These are phyloP conservation scores for Pichia sp. DNA, from an alignment of 1,139 yeast genomes.

Conservation along the genomic window DNA sequence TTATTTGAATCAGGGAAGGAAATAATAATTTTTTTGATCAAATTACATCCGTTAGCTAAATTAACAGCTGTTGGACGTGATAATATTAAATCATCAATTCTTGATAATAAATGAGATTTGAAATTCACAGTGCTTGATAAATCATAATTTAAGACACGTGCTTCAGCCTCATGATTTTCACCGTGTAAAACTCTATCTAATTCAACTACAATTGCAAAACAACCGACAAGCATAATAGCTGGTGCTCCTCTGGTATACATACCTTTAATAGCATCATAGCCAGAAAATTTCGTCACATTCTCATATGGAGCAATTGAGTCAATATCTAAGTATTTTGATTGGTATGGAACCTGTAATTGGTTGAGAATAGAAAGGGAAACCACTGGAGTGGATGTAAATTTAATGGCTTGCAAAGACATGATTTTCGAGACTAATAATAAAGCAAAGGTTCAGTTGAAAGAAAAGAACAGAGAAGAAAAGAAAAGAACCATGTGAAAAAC, in stretches of 20 bases:
- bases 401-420: constrained; percentile 58
- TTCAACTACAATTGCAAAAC: constrained; percentile 77
- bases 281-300: constrained; percentile 38
- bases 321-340: constrained; percentile 61
- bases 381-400: constrained; percentile 42
- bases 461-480: too few species aligned
- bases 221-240: constrained; percentile 94
- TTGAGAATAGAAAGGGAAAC: constrained; percentile 60
- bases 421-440: too few species aligned
- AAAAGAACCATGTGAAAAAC: neutral
- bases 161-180: neutral
- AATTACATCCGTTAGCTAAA: constrained; percentile 68
- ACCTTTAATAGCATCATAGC: constrained; percentile 69
- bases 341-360: constrained; percentile 77
- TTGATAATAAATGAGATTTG: constrained; percentile 33
- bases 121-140: constrained; percentile 26
- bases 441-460: too few species aligned
- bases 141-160: constrained; percentile 29
- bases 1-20: constrained; percentile 1
- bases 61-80: constrained; percentile 97
- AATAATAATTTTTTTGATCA: constrained; percentile 41
- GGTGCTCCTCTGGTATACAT: constrained; percentile 99
- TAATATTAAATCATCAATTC: constrained; percentile 60
- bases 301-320: constrained; percentile 27
- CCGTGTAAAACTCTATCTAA: constrained; percentile 30